Percentiles rank a stretch among this genome's conserved stretches.
phyloP scores from a whole-genome alignment of 2,329 filamentous ascomycete species.

The Fusarium sp. region DNA sequence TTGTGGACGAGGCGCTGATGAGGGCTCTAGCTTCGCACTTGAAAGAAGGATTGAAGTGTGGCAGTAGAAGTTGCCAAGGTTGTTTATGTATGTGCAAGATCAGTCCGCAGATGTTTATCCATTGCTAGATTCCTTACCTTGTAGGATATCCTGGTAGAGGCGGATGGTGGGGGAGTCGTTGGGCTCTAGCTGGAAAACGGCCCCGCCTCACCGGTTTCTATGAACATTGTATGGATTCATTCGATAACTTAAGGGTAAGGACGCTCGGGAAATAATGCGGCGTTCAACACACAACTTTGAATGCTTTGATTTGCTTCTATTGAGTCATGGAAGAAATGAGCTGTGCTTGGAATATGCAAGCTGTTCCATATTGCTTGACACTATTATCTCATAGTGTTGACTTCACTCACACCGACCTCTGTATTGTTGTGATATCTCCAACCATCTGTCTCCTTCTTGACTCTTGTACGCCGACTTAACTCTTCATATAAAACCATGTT shows the following conservation, averaged over 20 bases:
- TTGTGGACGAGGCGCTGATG: neutral
- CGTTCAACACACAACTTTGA: neutral
- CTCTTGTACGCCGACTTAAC: neutral
- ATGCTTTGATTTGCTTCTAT: neutral
- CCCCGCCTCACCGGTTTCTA: conserved; percentile 9
- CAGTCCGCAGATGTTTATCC: conserved; percentile 8
- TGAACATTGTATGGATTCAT: conserved; percentile 4
- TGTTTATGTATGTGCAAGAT: conserved; percentile 9
- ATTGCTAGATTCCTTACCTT: neutral
- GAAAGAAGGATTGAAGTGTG: neutral
- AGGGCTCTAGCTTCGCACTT: neutral
- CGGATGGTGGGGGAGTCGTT: conserved; percentile 30
- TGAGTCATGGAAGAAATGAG: neutral
- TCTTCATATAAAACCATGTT: conserved; percentile 21
- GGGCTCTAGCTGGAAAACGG: conserved; percentile 13
- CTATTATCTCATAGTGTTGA: neutral
- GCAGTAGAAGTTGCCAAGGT: neutral
- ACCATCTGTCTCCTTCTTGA: neutral
- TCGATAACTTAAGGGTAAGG: neutral
- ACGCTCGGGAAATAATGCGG: neutral
- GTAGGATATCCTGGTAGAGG: conserved; percentile 8
- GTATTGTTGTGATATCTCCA: neutral
- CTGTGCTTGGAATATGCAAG: neutral
- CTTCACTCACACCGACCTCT: neutral
- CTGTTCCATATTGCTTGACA: neutral